A percentile compares a stretch with the other conserved stretches of the same genome.
Conservation (phyloP, 176 grass and related monocot species). For the Ensete ventricosum region DNA sequence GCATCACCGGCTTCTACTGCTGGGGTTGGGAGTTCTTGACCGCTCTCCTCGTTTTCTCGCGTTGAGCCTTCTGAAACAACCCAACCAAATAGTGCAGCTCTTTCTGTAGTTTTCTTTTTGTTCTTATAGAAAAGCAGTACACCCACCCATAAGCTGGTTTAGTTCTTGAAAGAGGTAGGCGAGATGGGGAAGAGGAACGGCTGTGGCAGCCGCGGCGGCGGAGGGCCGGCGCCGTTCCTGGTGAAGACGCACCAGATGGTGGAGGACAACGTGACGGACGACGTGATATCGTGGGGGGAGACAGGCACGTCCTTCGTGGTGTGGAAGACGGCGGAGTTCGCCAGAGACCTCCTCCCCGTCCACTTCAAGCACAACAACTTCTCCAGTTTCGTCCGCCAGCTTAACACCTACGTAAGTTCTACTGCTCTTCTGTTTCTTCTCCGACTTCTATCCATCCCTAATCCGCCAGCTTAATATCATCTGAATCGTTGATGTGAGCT, state of each 20-base stretch:
- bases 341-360: conserved; percentile 43
- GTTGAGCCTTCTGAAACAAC: neutral
- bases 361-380: conserved; percentile 89
- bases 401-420: conserved; percentile 83
- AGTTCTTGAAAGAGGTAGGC: neutral
- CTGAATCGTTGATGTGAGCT: too few species aligned
- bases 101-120: too few species aligned
- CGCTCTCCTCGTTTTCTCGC: conserved; percentile 44
- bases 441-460: too few species aligned
- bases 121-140: neutral
- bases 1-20: conserved; percentile 79
- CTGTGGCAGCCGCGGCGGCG: conserved; percentile 25
- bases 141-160: neutral
- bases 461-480: too few species aligned
- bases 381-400: conserved; percentile 82
- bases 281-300: conserved; percentile 51
- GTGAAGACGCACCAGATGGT: conserved; percentile 76
- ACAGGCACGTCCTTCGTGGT: conserved; percentile 58
- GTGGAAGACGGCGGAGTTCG: conserved; percentile 61
- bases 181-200: neutral
- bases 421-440: neutral
- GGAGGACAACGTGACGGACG: conserved; percentile 43
- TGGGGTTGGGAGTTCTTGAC: conserved; percentile 97
- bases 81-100: too few species aligned
- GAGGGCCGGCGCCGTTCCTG: conserved; percentile 58